Base-by-base conservation (phyloP, 2,329 filamentous ascomycete genomes). In the Penicillium janthinellum region DNA sequence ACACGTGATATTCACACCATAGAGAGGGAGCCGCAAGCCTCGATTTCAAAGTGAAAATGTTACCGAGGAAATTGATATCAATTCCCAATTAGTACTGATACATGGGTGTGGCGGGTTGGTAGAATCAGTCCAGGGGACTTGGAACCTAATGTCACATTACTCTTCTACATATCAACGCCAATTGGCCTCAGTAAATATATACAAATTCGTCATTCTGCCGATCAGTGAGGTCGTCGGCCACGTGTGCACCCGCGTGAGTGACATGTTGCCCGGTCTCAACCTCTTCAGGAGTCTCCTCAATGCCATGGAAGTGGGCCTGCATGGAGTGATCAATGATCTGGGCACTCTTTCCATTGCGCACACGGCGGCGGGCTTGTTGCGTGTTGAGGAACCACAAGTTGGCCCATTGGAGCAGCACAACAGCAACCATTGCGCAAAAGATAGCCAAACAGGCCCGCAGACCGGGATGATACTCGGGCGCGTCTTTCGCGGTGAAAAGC, bases 121-220 rank as follows among this genome's bases (percentile, higher is more conserved):
- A 22, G 22, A 22, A 22, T 22, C 22, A 22, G 3, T 22, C 3
- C 22, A 22, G 22, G 22, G 22, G 22, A 22, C 22, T 22, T 22
- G 22, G 22, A 22, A 22, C 3, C 20, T 20, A 22, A 22, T 22
- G 22, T 22, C 22, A 22, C 22, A 22, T 22, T 4, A 22, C 22
- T 22, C 22, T 22, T 22, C 22, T 22, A 22, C 22, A 22, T 22
- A 22, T 22, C 22, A 22, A 22, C 22, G 22, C 22, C 22, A 22
- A 22, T 4, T 3, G 22, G 22, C 22, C 22, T 22, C 5, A 86
- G 66, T 86, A 86, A 49, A 87, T 81, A 72, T 86, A 88, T 15
- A 88, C 81, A 74, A 90, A 90, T 67, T 90, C 86, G 58, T 90
- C 86, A 65, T 90, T 90, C 75, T 86, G 77, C 20, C 82, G 74